Base-by-base conservation (phyloP, 176 grass and related monocot species). In the Raddia distichophylla region DNA sequence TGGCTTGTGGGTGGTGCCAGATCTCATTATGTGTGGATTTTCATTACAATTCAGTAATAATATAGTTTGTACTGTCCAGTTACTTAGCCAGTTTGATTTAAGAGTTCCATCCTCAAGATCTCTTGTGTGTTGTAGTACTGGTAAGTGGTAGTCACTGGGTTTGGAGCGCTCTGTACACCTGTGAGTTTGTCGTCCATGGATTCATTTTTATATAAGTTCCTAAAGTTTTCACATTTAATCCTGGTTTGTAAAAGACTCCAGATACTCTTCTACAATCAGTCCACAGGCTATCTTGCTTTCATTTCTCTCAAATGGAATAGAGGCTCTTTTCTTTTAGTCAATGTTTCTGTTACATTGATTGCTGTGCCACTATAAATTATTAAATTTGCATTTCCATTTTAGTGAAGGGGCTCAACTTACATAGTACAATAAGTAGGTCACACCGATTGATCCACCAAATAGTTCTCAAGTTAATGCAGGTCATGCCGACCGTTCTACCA, bases 131-230 rank as follows among this genome's bases (percentile, higher is more conserved):
- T 57, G 20, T 62, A 50, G 9, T 76, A 48, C 27, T 15, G 18
- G 48, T 63, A 45, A n/a, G 9, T 6, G 17, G 19, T 42, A 60
- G 59, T 50, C 14, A 60, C 14, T n/a, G 51, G 53, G 62, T 67
- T 4, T n/a, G 2, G 42, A 78, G 61, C 22, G 61, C 17, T 20
- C 15, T 43, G 1, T 64, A 66, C 43, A 7, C 5, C 6, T 59
- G 33, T 80, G 19, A 50, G 63, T 7, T 82, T 72, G n/a, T 27
- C 3, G n/a, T 27, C 3, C 15, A 20, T 74, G 32, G 12, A 32
- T 74, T 86, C 42, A 10, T 63, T 75, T 54, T 60, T 67, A 5
- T 73, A 33, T 5, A 60, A 60, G 11, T 87, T 52, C 69, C 13
- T 69, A 60, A 77, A 87, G 60, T 22, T 32, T 13, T 32, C 14